Evolutionary conservation across 1,284 basidiomycete species (phyloP).

Genomic region (Schizophyllum amplum): DNA sequence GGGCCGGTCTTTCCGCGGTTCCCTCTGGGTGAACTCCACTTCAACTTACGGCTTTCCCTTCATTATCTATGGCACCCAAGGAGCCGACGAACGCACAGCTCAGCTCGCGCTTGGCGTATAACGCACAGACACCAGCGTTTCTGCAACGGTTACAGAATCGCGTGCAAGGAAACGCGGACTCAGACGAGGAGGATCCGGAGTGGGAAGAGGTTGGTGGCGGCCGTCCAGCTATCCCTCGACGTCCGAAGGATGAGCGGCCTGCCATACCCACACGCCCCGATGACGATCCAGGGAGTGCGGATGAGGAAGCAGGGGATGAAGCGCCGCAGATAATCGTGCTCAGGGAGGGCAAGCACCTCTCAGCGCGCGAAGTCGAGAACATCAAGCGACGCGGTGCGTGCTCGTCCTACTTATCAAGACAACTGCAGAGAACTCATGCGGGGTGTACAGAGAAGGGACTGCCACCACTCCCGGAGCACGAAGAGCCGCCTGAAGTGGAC

Average conservation of each 20-base stretch:
- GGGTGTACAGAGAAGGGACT: slow-evolving; percentile 40
- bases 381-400: slow-evolving; percentile 64
- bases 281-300: slow-evolving; percentile 65
- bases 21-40: too few relatives aligned
- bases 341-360: slow-evolving; percentile 78
- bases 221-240: slow-evolving; percentile 64
- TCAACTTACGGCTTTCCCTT: too few relatives aligned
- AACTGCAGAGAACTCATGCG: too few relatives aligned
- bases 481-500: slow-evolving; percentile 6
- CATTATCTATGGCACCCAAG: slow-evolving; percentile 39
- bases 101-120: slow-evolving; percentile 55
- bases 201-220: slow-evolving; percentile 47
- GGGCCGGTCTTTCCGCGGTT: too few relatives aligned
- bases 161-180: slow-evolving; percentile 33
- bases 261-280: slow-evolving; percentile 64
- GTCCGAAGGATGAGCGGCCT: slow-evolving; percentile 28
- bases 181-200: slow-evolving; percentile 34
- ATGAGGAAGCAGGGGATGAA: slow-evolving; percentile 74
- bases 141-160: slow-evolving; percentile 52
- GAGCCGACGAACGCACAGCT: slow-evolving; percentile 62
- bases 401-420: not conserved
- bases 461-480: slow-evolving; percentile 24
- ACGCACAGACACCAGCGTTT: slow-evolving; percentile 46
- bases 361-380: slow-evolving; percentile 67
- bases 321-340: slow-evolving; percentile 81